Evolutionary conservation across 192 early-diverging fungal genomes (phyloP).

Genomic region (Coemansia sp.): DNA sequence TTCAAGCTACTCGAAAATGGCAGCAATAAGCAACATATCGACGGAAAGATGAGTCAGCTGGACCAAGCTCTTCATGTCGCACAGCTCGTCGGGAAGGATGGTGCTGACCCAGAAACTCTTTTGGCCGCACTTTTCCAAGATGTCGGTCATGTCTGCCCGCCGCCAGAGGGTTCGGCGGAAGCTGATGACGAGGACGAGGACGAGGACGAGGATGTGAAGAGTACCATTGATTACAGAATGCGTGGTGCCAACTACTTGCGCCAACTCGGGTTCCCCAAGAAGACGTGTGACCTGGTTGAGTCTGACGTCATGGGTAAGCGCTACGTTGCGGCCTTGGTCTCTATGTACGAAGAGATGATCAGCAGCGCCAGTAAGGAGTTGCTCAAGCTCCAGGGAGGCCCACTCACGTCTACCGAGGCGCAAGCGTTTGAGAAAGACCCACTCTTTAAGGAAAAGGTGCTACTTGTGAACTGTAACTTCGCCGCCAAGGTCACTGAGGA

Average conservation of each 20-base stretch:
- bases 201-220: too few relatives aligned
- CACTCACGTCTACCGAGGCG: conserved; percentile 54
- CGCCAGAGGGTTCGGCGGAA: too few relatives aligned
- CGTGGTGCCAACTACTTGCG: conserved; percentile 36
- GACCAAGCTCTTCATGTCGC: conserved; percentile 64
- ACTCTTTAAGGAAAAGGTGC: conserved; percentile 59
- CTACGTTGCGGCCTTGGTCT: conserved; percentile 57
- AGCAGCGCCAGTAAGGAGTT: conserved; percentile 61
- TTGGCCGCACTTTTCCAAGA: conserved; percentile 55
- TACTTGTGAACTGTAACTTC: conserved; percentile 62
- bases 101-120: conserved; percentile 56
- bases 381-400: conserved; percentile 62
- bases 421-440: conserved; percentile 58
- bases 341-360: conserved; percentile 35
- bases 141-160: too few relatives aligned
- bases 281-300: conserved; percentile 59
- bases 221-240: too few relatives aligned
- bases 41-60: conserved; percentile 61
- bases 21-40: conserved; percentile 60
- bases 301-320: conserved; percentile 59
- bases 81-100: conserved; percentile 38
- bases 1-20: conserved; percentile 58
- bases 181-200: too few relatives aligned
- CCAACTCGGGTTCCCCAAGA: conserved; percentile 61
- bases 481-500: conserved; percentile 40